Conservation (phyloP, 768 basidiomycete species). For the Pleurotus eryngii region DNA sequence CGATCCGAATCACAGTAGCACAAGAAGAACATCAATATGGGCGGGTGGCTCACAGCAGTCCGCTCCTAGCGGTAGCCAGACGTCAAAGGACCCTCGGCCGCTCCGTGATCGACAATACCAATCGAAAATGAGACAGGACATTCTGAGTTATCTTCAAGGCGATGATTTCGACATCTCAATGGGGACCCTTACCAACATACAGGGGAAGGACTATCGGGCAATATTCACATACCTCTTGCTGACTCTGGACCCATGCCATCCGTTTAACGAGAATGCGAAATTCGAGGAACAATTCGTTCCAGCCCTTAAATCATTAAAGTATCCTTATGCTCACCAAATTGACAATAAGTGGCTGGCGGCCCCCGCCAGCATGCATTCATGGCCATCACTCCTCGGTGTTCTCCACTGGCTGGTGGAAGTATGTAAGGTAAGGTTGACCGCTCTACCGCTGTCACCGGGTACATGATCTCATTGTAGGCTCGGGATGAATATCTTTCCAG, state of each 20-base stretch:
- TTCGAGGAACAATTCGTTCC: conserved; percentile 83
- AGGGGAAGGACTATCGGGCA: conserved; percentile 80
- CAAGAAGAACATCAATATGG: conserved; percentile 78
- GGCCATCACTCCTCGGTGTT: conserved; percentile 85
- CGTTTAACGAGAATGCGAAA: conserved; percentile 42
- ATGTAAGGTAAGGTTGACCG: conserved; percentile 57
- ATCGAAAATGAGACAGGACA: conserved; percentile 71
- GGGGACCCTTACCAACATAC: conserved; percentile 71
- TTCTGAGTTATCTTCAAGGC: conserved; percentile 63
- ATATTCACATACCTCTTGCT: conserved; percentile 80
- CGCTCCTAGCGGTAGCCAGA: conserved; percentile 50
- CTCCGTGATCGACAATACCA: conserved; percentile 76
- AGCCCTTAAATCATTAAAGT: conserved; percentile 70
- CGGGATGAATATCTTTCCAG: conserved; percentile 49
- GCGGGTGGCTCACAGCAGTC: conserved; percentile 45
- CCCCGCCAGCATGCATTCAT: conserved; percentile 87
- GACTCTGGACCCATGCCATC: conserved; percentile 67
- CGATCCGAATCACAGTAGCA: conserved; percentile 41
- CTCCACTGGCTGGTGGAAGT: conserved; percentile 90
- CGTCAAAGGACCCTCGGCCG: conserved; percentile 71
- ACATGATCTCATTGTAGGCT: conserved; percentile 11
- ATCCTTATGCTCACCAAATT: conserved; percentile 77
- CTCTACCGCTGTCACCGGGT: background rate
- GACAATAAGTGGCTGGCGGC: conserved; percentile 86
- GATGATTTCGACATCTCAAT: conserved; percentile 67